phyloP scores from a whole-genome alignment of 805 yeast genomes.

The Candida sanyiensis region DNA sequence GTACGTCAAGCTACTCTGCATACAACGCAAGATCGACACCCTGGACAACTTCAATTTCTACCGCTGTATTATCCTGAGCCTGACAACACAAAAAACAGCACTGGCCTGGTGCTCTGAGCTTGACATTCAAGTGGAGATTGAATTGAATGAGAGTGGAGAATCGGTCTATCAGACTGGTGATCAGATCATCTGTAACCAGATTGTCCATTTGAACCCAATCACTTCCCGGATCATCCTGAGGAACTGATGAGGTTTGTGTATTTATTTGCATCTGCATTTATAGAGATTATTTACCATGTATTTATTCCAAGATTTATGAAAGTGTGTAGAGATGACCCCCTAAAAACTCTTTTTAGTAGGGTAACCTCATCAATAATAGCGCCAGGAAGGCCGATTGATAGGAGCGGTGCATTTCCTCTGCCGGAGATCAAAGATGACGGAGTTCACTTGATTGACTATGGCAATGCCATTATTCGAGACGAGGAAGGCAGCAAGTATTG shows the following conservation, averaged over 20 bases:
- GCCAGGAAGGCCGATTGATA: no score
- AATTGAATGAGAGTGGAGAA: background rate
- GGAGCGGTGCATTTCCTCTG: no score
- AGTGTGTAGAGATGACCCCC: no score
- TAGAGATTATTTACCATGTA: no score
- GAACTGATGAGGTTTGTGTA: no score
- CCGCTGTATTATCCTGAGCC: constrained; percentile 10
- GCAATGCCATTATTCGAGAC: no score
- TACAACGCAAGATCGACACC: background rate
- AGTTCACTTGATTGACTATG: no score
- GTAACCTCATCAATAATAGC: no score
- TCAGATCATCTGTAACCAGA: constrained; percentile 12
- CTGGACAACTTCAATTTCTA: constrained; percentile 8
- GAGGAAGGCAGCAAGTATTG: no score
- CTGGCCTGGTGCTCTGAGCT: constrained; percentile 13
- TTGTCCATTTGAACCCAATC: constrained; percentile 5
- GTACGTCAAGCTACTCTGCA: background rate
- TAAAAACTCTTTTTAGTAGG: no score
- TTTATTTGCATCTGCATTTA: constrained; percentile 2
- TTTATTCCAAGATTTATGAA: background rate
- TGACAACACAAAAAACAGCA: constrained; percentile 4
- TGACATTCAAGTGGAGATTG: constrained; percentile 10
- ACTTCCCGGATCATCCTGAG: constrained; percentile 5
- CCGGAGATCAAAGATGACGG: no score
- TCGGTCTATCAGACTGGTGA: constrained; percentile 11